Evolutionary conservation across 1,139 yeast genomes (phyloP).

Genomic region (Diutina sp.): DNA sequence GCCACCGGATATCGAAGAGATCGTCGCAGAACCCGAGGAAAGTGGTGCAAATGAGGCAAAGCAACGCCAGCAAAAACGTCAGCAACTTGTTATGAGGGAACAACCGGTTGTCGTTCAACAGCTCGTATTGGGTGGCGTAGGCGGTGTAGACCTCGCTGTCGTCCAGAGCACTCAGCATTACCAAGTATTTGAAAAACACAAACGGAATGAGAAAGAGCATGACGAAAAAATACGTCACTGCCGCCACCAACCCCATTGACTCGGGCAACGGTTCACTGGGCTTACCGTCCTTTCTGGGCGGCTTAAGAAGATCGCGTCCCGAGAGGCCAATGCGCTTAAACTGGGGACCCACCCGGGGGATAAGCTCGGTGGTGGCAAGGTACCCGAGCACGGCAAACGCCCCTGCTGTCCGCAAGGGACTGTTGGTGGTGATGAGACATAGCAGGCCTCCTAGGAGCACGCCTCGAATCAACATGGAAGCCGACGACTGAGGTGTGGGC

Average conservation of each 20-base stretch:
- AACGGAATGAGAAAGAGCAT: slow-evolving; percentile 86
- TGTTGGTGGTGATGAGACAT: slow-evolving; percentile 6
- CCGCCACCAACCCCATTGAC: slow-evolving; percentile 80
- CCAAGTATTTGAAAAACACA: slow-evolving; percentile 69
- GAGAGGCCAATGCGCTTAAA: slow-evolving; percentile 68
- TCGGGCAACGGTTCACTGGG: slow-evolving; percentile 46
- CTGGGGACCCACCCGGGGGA: slow-evolving; percentile 54
- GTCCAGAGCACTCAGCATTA: slow-evolving; percentile 27
- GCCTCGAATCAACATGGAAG: neutral
- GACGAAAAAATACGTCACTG: slow-evolving; percentile 64
- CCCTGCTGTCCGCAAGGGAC: slow-evolving; percentile 36
- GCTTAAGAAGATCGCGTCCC: slow-evolving; percentile 77
- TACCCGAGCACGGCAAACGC: slow-evolving; percentile 65
- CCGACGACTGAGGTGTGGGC: neutral
- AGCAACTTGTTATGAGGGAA: slow-evolving; percentile 83
- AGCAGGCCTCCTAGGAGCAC: neutral
- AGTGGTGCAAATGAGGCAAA: slow-evolving; percentile 75
- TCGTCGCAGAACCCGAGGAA: slow-evolving; percentile 89
- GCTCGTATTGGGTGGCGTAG: slow-evolving; percentile 23
- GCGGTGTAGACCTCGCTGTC: slow-evolving; percentile 20
- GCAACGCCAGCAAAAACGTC: slow-evolving; percentile 71
- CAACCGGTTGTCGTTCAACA: slow-evolving; percentile 20
- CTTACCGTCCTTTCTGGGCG: slow-evolving; percentile 33
- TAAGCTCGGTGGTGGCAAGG: slow-evolving; percentile 39
- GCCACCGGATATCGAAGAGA: slow-evolving; percentile 89